Base-by-base conservation (phyloP, 305 asterid genomes). In the Fraxinus velutina region DNA sequence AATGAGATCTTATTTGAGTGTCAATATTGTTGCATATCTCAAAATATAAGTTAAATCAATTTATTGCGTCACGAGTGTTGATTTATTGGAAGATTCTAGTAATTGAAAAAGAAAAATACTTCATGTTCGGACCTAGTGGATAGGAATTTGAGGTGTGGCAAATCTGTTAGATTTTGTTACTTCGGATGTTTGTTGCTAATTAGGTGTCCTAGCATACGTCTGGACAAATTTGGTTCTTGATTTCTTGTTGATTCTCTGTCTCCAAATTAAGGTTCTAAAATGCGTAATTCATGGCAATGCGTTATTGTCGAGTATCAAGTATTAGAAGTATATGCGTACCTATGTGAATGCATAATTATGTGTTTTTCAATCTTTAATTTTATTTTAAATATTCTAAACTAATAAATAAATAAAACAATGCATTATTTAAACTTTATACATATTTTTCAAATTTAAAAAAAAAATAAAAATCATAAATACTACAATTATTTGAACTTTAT, bases 191-290 rank as follows among this genome's bases (percentile, higher is more conserved):
- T 73, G 52, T 57, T 68, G 78, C 77, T 72, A 50, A 73, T 79
- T 64, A 37, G 73, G 39, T 27, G 55, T 78, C 44, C 55, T 72
- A 75, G 34, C 55, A 64, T 62, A 32, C 57, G 37, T 30, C 24
- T 78, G 4, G 66, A 60, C 30, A 73, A 39, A 39, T 39, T 39
- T 80, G 64, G 57, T 83, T 83, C 62, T 74, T 80, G 62, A 75
- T 79, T 57, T 79, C 30, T 75, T 77, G 15, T 30, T 70, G 32
- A 50, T 64, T 74, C 32, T 30, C 32, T 30, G 19, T 4, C 27
- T 73, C 64, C 55, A 15, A 24, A 42, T 15, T 10, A 9, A 42
- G 50, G 50, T 42, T 42, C 50, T 42, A 42, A 42, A 42, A 42
- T 42, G 50, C 15, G 50, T 9, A 42, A 13, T 42, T 42, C 15